These are phyloP conservation scores for Yarrowia bubula DNA, from an alignment of 805 yeast genomes.

Conservation along the genomic window DNA sequence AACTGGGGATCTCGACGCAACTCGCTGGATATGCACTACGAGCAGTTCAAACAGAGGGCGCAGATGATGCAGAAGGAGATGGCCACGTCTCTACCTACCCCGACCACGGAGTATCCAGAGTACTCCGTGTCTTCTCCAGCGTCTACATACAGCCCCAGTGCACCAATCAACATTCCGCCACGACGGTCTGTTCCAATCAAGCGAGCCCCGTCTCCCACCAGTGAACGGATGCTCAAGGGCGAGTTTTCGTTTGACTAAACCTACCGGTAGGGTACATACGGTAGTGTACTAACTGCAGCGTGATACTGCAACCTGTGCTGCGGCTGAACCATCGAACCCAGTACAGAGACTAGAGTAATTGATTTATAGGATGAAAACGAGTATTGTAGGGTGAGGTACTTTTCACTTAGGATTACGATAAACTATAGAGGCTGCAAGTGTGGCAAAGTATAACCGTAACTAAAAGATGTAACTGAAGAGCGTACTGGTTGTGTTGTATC, in stretches of 20 bases:
- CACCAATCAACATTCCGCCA: constrained; percentile 24
- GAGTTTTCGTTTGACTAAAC: constrained; percentile 20
- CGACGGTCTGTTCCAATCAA: neutral
- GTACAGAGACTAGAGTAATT: neutral
- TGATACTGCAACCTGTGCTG: neutral
- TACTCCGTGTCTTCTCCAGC: neutral
- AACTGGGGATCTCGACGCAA: constrained; percentile 23
- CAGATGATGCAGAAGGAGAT: neutral
- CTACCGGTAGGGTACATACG: neutral
- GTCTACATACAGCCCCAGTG: constrained; percentile 3
- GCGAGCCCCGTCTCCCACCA: constrained; percentile 18
- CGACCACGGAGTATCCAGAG: constrained; percentile 12
- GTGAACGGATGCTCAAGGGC: constrained; percentile 21
- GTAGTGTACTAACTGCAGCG: neutral
- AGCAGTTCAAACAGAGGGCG: constrained; percentile 19
- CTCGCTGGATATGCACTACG: constrained; percentile 21
- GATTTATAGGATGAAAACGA: no score
- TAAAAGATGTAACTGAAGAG: no score
- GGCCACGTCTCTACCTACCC: neutral
- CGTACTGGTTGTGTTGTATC: no score
- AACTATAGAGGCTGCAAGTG: no score
- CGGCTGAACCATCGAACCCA: constrained; percentile 16
- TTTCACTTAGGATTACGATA: no score
- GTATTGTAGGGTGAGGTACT: no score
- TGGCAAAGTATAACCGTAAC: no score